phyloP scores from a whole-genome alignment of 2,329 filamentous ascomycete genomes.

The Parastagonospora nodorum region DNA sequence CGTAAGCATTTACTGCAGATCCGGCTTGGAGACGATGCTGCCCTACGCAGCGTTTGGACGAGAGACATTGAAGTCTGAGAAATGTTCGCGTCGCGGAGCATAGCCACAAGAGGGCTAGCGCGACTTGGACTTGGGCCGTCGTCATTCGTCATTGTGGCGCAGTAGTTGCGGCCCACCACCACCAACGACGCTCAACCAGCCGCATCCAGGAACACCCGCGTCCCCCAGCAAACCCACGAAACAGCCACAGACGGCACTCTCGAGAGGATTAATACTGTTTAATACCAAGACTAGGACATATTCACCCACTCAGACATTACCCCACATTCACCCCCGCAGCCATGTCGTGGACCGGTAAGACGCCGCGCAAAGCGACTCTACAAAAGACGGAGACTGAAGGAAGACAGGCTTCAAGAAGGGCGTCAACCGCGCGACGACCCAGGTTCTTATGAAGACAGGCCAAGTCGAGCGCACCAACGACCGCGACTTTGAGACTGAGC shows the following conservation, averaged over 20 bases:
- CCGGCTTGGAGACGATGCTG: conserved; percentile 10
- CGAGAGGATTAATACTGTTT: background rate
- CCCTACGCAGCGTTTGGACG: conserved; percentile 23
- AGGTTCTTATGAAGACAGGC: conserved; percentile 99
- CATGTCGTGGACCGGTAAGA: conserved; percentile 64
- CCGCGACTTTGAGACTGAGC: conserved; percentile 97
- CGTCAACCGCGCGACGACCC: conserved; percentile 97
- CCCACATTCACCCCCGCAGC: conserved; percentile 19
- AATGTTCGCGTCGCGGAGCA: conserved; percentile 8
- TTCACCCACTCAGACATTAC: background rate
- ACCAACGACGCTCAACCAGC: conserved; percentile 13
- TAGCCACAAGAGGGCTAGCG: conserved; percentile 15
- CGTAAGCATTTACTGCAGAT: conserved; percentile 13
- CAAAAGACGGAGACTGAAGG: conserved; percentile 25
- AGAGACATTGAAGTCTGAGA: conserved; percentile 27
- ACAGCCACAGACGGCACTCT: background rate
- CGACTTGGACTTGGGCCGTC: conserved; percentile 8
- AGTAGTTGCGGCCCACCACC: conserved; percentile 13
- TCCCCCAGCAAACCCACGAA: conserved; percentile 7
- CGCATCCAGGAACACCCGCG: conserved; percentile 15
- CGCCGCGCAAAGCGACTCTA: conserved; percentile 10
- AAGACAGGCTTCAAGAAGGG: conserved; percentile 83
- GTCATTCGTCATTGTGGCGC: conserved; percentile 38
- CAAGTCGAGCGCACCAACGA: conserved; percentile 99
- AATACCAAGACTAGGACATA: background rate